A percentile compares a stretch with the other conserved stretches of the same genome.
Evolutionary conservation across 2,329 filamentous ascomycete genomes (phyloP).

Genomic region (Capronia americana): DNA sequence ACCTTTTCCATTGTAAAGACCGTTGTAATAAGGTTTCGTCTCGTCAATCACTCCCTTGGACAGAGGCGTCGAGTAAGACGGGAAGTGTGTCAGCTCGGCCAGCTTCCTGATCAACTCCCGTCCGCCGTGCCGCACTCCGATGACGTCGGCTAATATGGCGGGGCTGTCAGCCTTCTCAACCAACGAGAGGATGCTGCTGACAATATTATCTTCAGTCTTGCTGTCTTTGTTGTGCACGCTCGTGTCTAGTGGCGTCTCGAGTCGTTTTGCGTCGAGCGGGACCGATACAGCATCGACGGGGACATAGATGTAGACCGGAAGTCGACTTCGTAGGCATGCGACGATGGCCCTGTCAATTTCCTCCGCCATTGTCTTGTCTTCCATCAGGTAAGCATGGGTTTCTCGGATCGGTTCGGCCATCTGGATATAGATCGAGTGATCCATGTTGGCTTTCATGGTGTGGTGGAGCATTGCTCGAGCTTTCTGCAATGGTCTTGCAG

Average conservation of each 20-base stretch:
- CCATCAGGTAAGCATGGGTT: constrained; percentile 39
- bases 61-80: constrained; percentile 33
- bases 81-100: constrained; percentile 28
- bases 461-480: constrained; percentile 50
- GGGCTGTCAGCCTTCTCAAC: constrained; percentile 30
- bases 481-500: constrained; percentile 54
- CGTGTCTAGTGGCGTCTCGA: constrained; percentile 72
- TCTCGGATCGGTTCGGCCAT: constrained; percentile 37
- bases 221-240: constrained; percentile 25
- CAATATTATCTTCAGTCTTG: constrained; percentile 64
- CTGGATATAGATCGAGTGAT: constrained; percentile 38
- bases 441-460: constrained; percentile 42
- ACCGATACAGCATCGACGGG: constrained; percentile 37
- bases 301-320: constrained; percentile 41
- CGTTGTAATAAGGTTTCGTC: constrained; percentile 28
- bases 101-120: constrained; percentile 29
- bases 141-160: constrained; percentile 30
- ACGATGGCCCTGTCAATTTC: constrained; percentile 40
- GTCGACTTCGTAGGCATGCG: constrained; percentile 35
- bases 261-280: constrained; percentile 47
- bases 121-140: constrained; percentile 29
- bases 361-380: constrained; percentile 37
- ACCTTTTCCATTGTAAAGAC: constrained; percentile 36
- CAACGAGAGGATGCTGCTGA: constrained; percentile 48
- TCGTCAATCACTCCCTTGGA: constrained; percentile 35